These are phyloP conservation scores for Adiantum capillusveneris DNA, from an alignment of 75 land plant species.

Conservation along the genomic window DNA sequence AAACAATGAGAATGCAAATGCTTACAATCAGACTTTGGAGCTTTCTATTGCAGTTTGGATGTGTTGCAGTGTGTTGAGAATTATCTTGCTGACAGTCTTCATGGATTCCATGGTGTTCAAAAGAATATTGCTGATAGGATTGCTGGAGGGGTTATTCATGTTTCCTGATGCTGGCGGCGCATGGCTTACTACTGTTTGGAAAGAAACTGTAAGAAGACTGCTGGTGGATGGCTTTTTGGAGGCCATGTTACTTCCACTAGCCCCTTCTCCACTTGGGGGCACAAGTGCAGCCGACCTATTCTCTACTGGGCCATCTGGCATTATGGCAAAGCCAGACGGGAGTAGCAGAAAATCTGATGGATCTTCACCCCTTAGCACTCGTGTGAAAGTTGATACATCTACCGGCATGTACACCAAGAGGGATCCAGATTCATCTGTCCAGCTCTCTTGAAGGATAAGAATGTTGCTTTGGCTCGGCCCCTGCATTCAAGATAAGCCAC, in stretches of 20 bases:
- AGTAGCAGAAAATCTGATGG: constrained; percentile 64
- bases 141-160: background rate
- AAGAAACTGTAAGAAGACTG: constrained; percentile 55
- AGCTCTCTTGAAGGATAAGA: constrained; percentile 79
- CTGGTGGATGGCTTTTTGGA: constrained; percentile 14
- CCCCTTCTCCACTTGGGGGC: constrained; percentile 1
- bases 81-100: constrained; percentile 45
- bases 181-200: constrained; percentile 57
- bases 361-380: constrained; percentile 64
- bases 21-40: constrained; percentile 1
- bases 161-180: constrained; percentile 42
- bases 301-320: constrained; percentile 23
- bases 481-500: background rate
- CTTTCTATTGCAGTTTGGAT: constrained; percentile 38
- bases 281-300: background rate
- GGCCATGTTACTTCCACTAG: background rate
- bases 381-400: constrained; percentile 54
- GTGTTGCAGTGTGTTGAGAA: constrained; percentile 47
- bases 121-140: constrained; percentile 2
- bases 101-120: constrained; percentile 37
- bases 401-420: constrained; percentile 61
- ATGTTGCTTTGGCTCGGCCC: constrained; percentile 49
- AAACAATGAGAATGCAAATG: too few relatives aligned
- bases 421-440: constrained; percentile 64
- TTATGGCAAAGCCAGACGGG: constrained; percentile 60